Base-by-base conservation (phyloP, 2,329 filamentous ascomycete genomes). In the Pseudopyrenochaeta lycopersici region DNA sequence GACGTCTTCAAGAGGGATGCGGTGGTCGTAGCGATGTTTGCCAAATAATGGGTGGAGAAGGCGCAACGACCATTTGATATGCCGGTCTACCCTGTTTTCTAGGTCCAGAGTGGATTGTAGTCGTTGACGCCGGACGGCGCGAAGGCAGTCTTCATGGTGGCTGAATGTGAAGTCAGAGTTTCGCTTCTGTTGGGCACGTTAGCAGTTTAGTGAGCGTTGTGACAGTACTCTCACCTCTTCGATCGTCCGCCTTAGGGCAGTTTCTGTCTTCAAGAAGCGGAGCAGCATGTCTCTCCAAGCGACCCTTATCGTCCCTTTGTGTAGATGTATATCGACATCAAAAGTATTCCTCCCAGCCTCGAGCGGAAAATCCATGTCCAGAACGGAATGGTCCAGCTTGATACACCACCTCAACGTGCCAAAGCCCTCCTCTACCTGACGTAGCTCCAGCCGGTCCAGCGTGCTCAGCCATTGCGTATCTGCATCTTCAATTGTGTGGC, bases 61-160 rank as follows among this genome's bases (percentile, higher is more conserved):
- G 1, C 54, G 58, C 7, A 72, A 35, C 3, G 62, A 59, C 70
- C 71, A 72, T 15, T 49, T 61, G 9, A 64, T 56, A 21, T 52
- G 55, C 3, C 59, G 54, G 31, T 70, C 62, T 2, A 46, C 36
- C 7, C 49, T 54, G 3, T 56, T 27, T 3, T 55, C 18, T 0
- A 41, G 46, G n/a, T 69, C 45, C 1, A 72, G 64, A 0, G 52
- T 35, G 4, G 57, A 35, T 7, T 57, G 56, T 6, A 72, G 43
- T 1, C 62, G 60, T 12, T 60, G 49, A n/a, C 71, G 68, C n/a
- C 71, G 66, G 1, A 68, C 36, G 2, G 56, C 43, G 17, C 70
- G 64, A 2, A 74, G 49, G 46, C 68, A 70, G 46, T 74, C 70
- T 57, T 71, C 70, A 11, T 46, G 15, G 38, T 60, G 59, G 29